phyloP scores from a whole-genome alignment of 257 asterid species.

The Solanum gandarillasii region DNA sequence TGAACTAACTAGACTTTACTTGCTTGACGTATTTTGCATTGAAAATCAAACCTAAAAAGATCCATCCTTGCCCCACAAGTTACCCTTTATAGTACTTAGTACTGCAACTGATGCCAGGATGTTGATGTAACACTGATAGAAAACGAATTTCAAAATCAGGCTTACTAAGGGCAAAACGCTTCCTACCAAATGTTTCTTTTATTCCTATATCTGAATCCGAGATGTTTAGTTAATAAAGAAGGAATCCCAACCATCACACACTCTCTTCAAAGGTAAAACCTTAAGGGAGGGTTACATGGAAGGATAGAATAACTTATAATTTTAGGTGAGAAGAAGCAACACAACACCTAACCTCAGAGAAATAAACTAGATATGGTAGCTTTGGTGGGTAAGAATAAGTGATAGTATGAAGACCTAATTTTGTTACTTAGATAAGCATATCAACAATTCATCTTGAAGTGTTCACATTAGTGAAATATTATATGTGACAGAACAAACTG shows the following conservation, averaged over 20 bases:
- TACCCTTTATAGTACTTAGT: neutral
- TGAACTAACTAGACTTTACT: conserved; percentile 5
- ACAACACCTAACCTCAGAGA: neutral
- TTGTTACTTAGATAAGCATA: neutral
- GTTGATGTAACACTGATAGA: neutral
- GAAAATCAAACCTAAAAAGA: conserved; percentile 10
- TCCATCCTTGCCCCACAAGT: conserved; percentile 6
- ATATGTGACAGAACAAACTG: neutral
- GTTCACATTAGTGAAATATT: neutral
- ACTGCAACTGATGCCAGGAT: neutral
- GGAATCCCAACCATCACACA: neutral
- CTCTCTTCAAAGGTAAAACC: neutral
- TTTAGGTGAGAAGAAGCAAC: neutral
- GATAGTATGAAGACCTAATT: neutral
- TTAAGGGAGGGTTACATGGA: neutral
- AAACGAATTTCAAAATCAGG: neutral
- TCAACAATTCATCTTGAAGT: neutral
- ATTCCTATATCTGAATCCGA: neutral
- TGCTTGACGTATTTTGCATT: neutral
- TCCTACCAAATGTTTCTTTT: neutral
- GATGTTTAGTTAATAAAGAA: neutral
- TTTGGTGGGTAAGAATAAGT: neutral
- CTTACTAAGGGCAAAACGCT: neutral
- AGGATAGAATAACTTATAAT: neutral
- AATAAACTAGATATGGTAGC: neutral